A percentile compares a stretch with the other conserved stretches of the same genome.
Conservation (phyloP, 2,329 filamentous ascomycete genomes). For the Talaromyces sp. region DNA sequence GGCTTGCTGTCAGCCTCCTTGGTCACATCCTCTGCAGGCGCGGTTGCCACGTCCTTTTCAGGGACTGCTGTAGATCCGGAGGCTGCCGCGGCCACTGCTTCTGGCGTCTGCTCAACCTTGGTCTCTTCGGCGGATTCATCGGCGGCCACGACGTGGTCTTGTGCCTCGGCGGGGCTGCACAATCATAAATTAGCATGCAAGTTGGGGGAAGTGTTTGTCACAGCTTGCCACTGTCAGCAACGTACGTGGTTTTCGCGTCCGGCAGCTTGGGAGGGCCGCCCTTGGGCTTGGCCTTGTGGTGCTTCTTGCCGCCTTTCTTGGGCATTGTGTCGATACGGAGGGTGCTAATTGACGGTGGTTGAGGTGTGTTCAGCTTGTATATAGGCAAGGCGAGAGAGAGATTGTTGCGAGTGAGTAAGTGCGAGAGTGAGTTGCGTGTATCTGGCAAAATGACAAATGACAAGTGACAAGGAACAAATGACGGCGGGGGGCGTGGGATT, state of each 20-base stretch:
- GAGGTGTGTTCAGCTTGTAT: background rate
- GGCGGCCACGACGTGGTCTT: slow-evolving; percentile 5
- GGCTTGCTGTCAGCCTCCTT: background rate
- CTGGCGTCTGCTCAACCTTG: background rate
- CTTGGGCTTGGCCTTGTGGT: slow-evolving; percentile 7
- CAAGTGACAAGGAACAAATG: too few relatives aligned
- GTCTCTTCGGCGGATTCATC: slow-evolving; percentile 1
- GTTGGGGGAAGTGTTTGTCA: background rate
- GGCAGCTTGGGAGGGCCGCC: slow-evolving; percentile 7
- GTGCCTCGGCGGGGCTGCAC: slow-evolving; percentile 5
- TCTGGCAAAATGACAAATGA: slow-evolving; percentile 6
- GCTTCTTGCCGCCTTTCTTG: slow-evolving; percentile 12
- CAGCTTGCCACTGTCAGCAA: background rate
- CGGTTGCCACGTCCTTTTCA: background rate
- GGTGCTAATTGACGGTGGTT: background rate
- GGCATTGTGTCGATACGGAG: slow-evolving; percentile 1
- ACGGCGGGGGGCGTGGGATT: slow-evolving; percentile 2
- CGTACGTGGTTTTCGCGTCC: slow-evolving; percentile 10
- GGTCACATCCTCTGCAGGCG: background rate
- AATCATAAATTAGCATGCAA: background rate
- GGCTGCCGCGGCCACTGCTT: background rate
- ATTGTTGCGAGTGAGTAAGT: background rate
- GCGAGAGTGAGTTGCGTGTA: background rate
- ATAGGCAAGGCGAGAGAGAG: background rate
- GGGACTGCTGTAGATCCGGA: background rate